Base-by-base conservation (phyloP, 805 yeast species). In the Metschnikowia bowlesiae region DNA sequence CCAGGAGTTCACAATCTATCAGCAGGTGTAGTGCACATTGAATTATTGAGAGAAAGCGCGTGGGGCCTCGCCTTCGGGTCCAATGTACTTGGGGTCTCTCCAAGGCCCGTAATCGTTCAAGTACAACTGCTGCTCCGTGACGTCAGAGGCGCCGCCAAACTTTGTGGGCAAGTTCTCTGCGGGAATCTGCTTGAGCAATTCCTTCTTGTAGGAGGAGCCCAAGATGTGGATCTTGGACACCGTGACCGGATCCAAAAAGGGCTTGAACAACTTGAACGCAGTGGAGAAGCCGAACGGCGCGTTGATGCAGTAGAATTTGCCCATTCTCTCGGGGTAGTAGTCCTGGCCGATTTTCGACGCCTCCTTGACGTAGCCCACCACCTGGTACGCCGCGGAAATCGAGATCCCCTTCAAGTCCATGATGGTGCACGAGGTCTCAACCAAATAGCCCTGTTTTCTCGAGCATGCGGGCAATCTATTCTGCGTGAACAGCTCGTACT, bases 301-400 rank as follows among this genome's bases (percentile, higher is more conserved):
- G 65, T 94, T 94, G 71, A 94, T 89, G 62, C 91, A 75, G 73
- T 90, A 92, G 67, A 92, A 94, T 70, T 88, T 90, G 65, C 99
- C 99, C 99, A 94, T 94, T 71, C 98, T 87, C 78, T 94, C 99
- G 13, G 99, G 99, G 68, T 94, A 94, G 73, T 88, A 92, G 74
- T 94, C 89, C 76, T 94, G 99, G 52, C 98, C 97, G 62, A 94
- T 89, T 62, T 80, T 75, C 11, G 97, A 88, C 8, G 99, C 97
- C 71, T 91, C 97, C 67, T 84, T 84, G 49, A 94, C 96, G 70
- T 90, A 94, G 10, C 85, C 76, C 56, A 89, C 76, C 39, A 94
- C 99, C 66, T 85, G 89, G 56, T 85, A 83, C 28, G 96, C 96
- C 44, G 94, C 73, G 26, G 86, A 75, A 52, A 94, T 76, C 28